Conservation (phyloP, 2,329 filamentous ascomycete genomes). For the Colletotrichum echinochloae region DNA sequence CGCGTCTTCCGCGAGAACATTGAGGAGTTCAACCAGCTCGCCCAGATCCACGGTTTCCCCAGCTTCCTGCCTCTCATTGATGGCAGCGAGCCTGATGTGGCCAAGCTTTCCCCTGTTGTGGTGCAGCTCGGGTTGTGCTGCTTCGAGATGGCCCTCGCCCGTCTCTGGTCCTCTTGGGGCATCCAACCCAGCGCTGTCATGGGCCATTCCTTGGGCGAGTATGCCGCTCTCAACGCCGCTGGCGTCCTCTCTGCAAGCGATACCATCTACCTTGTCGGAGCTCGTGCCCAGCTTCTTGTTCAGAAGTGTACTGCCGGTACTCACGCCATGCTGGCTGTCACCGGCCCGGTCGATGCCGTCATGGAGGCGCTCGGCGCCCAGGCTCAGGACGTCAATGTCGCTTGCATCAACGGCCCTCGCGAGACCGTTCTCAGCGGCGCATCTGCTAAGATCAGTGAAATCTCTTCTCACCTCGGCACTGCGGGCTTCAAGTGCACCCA, state of each 20-base stretch:
- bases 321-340: conserved; percentile 68
- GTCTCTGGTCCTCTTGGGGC: conserved; percentile 68
- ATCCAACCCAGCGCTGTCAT: conserved; percentile 66
- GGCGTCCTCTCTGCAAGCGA: conserved; percentile 78
- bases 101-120: conserved; percentile 61
- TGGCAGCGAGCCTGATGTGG: conserved; percentile 55
- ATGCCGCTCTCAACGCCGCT: conserved; percentile 77
- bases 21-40: conserved; percentile 68
- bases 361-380: conserved; percentile 62
- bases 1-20: conserved; percentile 63
- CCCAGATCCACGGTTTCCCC: conserved; percentile 65
- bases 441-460: conserved; percentile 55
- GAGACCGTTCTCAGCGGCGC: conserved; percentile 77
- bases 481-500: conserved; percentile 57
- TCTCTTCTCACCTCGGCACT: conserved; percentile 53
- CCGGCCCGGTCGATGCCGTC: conserved; percentile 63
- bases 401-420: conserved; percentile 81
- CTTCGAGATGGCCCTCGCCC: conserved; percentile 68
- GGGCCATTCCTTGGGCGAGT: conserved; percentile 77
- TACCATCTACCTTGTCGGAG: conserved; percentile 78
- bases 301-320: conserved; percentile 73
- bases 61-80: conserved; percentile 64
- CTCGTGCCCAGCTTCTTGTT: conserved; percentile 73
- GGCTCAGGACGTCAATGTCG: conserved; percentile 59
- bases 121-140: conserved; percentile 66